Evolutionary conservation across 768 basidiomycete genomes (phyloP), one percentile per base, ranked within the genome.

Genomic region (Phylloporus sp.): DNA sequence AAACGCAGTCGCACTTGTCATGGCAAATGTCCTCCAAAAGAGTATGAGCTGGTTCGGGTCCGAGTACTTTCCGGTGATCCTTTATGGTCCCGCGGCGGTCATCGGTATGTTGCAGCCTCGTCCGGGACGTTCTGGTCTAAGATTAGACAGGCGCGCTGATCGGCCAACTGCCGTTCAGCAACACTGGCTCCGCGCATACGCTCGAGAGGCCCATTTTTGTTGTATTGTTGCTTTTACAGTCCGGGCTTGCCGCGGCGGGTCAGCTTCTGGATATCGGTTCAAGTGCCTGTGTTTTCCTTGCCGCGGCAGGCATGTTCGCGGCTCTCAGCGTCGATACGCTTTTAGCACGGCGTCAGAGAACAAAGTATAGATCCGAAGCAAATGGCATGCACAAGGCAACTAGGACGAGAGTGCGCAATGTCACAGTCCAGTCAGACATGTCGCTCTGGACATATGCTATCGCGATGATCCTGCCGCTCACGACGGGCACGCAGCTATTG

Each of bases 21-120:
- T 95, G 81, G 63, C 67, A 22, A 60, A 63, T 5, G 76, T 80
- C 1, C 62, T 91, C 18, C 74, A 78, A 8, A 84, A 79, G 64
- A 75, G 79, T 0, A 78, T 95, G 79, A 87, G 86, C 57, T 97
- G 93, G 93, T 96, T 90, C 65, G 72, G 77, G 14, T 77, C 73
- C 33, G 88, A 89, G 50, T 75, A 82, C 54, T 74, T 75, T 9
- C 74, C 78, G 2, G 52, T 94, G 9, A 59, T 75, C 18, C 65
- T 96, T 18, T 98, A 90, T 58, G 86, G 76, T 3, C 87, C 90
- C 13, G 76, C 88, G 3, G 80, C 82, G 1, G 58, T 90, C 13
- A 68, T 86, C 13, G 90, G 90, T 85, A 53, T 26, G 78, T 44
- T 26, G 17, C 9, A 2, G 8, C 18, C n/a, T 18, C 21, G 2